A percentile compares a stretch with the other conserved stretches of the same genome.
These are phyloP conservation scores for Xerocomus nothofagi DNA, from an alignment of 1,284 basidiomycete species.

Conservation along the genomic window DNA sequence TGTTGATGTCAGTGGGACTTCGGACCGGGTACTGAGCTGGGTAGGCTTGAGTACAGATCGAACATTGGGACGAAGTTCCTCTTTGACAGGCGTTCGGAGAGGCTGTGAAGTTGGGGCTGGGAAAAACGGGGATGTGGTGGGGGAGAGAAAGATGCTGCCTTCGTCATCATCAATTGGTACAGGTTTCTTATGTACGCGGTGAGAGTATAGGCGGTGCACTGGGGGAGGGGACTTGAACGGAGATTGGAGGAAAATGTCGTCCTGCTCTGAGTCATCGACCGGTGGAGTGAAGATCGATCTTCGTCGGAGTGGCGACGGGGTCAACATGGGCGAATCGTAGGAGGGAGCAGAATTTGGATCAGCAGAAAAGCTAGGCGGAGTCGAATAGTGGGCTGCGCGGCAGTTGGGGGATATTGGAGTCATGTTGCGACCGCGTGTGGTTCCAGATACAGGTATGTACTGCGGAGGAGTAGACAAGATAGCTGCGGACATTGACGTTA, in stretches of 20 bases:
- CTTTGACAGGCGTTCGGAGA: slow-evolving; percentile 56
- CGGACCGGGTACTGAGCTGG: slow-evolving; percentile 33
- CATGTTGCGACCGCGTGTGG: slow-evolving; percentile 42
- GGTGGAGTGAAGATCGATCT: slow-evolving; percentile 38
- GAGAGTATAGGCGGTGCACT: slow-evolving; percentile 38
- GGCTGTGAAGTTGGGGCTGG: slow-evolving; percentile 45
- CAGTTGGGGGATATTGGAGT: slow-evolving; percentile 50
- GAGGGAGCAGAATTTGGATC: slow-evolving; percentile 31
- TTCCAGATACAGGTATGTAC: slow-evolving; percentile 37
- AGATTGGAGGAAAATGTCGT: slow-evolving; percentile 56
- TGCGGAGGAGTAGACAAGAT: slow-evolving; percentile 40
- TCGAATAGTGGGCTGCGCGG: slow-evolving; percentile 42
- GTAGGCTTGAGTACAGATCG: slow-evolving; percentile 34
- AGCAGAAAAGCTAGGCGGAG: slow-evolving; percentile 35
- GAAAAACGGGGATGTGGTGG: slow-evolving; percentile 42
- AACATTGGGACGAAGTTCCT: slow-evolving; percentile 36
- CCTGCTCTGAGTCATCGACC: slow-evolving; percentile 38
- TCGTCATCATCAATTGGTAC: slow-evolving; percentile 58
- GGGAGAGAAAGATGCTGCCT: slow-evolving; percentile 53
- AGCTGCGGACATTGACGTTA: slow-evolving; percentile 34
- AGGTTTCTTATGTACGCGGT: slow-evolving; percentile 41
- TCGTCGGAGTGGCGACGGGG: slow-evolving; percentile 59
- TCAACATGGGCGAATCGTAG: slow-evolving; percentile 57
- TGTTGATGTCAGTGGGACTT: slow-evolving; percentile 12
- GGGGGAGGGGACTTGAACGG: slow-evolving; percentile 49